phyloP scores from a whole-genome alignment of 1,284 basidiomycete species.

The Ceratobasidium sp. region DNA sequence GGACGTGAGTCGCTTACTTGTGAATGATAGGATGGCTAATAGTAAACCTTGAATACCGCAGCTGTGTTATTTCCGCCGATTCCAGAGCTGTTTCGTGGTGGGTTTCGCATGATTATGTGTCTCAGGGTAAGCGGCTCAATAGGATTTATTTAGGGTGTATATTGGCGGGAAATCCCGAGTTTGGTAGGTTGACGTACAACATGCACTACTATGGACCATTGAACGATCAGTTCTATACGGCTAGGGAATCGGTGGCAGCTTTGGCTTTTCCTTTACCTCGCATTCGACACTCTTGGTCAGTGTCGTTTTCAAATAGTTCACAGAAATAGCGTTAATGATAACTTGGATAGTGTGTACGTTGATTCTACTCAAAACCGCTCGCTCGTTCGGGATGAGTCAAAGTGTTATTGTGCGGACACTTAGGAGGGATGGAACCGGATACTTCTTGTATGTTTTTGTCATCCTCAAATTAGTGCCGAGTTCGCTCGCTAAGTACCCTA shows the following conservation, averaged over 20 bases:
- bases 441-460: slow-evolving; percentile 15
- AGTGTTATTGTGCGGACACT: neutral
- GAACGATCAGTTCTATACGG: neutral
- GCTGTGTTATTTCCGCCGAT: slow-evolving; percentile 20
- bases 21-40: neutral
- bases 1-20: slow-evolving; percentile 22
- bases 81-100: slow-evolving; percentile 18
- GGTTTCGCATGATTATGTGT: too few species aligned
- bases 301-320: neutral
- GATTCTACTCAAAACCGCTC: slow-evolving; percentile 33
- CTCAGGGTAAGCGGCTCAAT: neutral
- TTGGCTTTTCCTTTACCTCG: slow-evolving; percentile 42
- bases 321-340: neutral
- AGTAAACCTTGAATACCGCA: neutral
- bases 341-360: slow-evolving; percentile 23
- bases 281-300: slow-evolving; percentile 24
- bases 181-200: neutral
- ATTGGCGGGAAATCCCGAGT: slow-evolving; percentile 19
- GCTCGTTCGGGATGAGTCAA: slow-evolving; percentile 27
- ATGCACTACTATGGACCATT: neutral
- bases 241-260: slow-evolving; percentile 38
- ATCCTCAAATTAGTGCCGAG: neutral
- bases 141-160: slow-evolving; percentile 25
- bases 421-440: slow-evolving; percentile 40
- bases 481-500: neutral